Evolutionary conservation across 169 alveolate species (phyloP).

Genomic region (Prorocentrum cordatum): DNA sequence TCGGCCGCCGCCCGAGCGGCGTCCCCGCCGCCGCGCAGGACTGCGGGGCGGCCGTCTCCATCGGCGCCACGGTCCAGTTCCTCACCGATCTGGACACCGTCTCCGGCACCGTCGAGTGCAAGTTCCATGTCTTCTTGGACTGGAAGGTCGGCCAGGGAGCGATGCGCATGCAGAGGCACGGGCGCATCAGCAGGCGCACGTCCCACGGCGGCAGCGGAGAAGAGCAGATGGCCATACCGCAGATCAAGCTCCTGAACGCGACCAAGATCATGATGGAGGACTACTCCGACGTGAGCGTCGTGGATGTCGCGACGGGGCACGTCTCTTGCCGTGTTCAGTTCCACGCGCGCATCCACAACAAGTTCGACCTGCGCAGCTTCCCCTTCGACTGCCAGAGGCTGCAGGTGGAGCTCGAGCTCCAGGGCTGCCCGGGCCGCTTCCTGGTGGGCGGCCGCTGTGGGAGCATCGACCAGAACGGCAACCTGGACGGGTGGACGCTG

Average conservation of each 20-base stretch:
- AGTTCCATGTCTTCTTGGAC: no score
- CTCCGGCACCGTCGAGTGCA: no score
- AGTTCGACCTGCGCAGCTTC: constrained; percentile 21
- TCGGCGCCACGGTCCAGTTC: no score
- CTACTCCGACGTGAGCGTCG: constrained; percentile 29
- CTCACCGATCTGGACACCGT: no score
- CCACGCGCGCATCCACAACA: constrained; percentile 16
- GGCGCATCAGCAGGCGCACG: no score
- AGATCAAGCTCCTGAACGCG: not conserved
- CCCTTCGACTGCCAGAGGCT: constrained; percentile 12
- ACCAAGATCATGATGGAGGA: constrained; percentile 44
- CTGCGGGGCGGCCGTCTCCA: no score
- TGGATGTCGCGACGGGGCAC: constrained; percentile 7
- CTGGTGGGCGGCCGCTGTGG: not conserved
- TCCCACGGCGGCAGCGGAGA: no score
- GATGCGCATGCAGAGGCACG: no score
- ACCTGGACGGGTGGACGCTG: constrained; percentile 52
- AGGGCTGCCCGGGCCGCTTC: not conserved
- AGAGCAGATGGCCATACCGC: constrained; percentile 38
- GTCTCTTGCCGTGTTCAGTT: constrained; percentile 37
- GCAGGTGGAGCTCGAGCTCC: not conserved
- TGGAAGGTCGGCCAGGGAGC: no score
- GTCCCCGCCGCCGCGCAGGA: no score
- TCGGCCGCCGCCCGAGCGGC: no score
- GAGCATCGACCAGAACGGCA: constrained; percentile 13